Base-by-base conservation (phyloP, 257 asterid genomes). In the Salvia rosmarinus region DNA sequence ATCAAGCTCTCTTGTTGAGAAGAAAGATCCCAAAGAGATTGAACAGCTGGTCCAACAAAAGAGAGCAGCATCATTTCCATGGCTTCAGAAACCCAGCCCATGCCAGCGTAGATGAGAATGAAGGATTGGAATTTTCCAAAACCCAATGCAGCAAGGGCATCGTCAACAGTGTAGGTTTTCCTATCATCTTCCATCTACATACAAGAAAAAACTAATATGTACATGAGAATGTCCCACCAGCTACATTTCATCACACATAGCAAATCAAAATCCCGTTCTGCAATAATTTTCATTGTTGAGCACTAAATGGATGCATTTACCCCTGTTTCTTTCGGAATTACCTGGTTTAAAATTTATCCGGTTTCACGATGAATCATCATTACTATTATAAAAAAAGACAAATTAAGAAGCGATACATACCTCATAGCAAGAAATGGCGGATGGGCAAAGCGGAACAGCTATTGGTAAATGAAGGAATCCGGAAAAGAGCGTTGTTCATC, bases 21-120 rank as follows among this genome's bases (percentile, higher is more conserved):
- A 71, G 96, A 86, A 70, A 90, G 88, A 52, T 70, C 79, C 95
- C 97, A 90, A 14, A 69, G 84, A 59, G 94, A 84, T 68, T 84
- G 90, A 16, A 90, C 90, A 58, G 96, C 91, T 73, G 94, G 80
- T 72, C 97, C 97, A 67, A 88, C 85, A 62, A 88, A 78, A 54
- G 96, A 83, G 43, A 90, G 91, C 67, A 88, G 87, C 95, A 88
- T 86, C 93, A 90, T 90, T 84, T 90, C 97, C 90, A 90, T 85
- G 71, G 96, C 91, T 75, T 90, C 97, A 37, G 94, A 85, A 76
- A 85, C 66, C 90, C 86, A 81, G 16, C 96, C 96, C 84, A 86
- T 82, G 69, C 97, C 96, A n/a, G 97, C 97, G 51, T 83, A 90
- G 52, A 83, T 34, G 16, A 90, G 88, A 64, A 83, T 82, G 42